Percentiles rank a stretch among this genome's conserved stretches.
Conservation (phyloP, 106 monocot species). For the Cymbidium sinense region DNA sequence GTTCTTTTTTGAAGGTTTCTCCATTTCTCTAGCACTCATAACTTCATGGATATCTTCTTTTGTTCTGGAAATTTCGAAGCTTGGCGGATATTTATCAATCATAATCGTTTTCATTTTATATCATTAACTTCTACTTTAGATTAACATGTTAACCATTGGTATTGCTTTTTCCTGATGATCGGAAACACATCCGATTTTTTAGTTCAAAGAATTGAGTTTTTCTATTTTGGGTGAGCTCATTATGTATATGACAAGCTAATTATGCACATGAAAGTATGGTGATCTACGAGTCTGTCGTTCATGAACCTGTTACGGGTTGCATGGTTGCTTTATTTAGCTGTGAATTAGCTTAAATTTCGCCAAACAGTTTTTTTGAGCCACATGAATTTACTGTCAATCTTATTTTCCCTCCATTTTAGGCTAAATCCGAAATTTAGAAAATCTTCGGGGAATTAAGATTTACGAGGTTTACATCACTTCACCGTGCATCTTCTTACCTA, state of each 20-base stretch:
- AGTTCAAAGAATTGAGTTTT: neutral
- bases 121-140: neutral
- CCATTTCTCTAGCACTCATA: neutral
- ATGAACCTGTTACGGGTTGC: neutral
- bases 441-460: too few relatives aligned
- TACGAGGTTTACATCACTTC: too few relatives aligned
- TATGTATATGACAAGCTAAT: neutral
- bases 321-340: too few relatives aligned
- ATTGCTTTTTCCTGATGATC: neutral
- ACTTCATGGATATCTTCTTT: neutral
- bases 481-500: too few relatives aligned
- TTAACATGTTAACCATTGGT: neutral
- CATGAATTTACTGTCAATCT: too few relatives aligned
- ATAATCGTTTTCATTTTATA: neutral
- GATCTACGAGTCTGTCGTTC: neutral
- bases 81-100: neutral
- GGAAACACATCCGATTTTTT: neutral
- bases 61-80: neutral
- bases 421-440: too few relatives aligned
- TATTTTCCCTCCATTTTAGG: too few relatives aligned
- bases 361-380: too few relatives aligned
- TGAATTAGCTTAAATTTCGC: too few relatives aligned
- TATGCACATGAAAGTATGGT: neutral
- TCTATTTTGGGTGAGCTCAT: too few relatives aligned
- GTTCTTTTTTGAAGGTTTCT: conserved; percentile 92